Evolutionary conservation across 495 filamentous ascomycete genomes (phyloP).

Genomic region (Trichoderma erinaceum): DNA sequence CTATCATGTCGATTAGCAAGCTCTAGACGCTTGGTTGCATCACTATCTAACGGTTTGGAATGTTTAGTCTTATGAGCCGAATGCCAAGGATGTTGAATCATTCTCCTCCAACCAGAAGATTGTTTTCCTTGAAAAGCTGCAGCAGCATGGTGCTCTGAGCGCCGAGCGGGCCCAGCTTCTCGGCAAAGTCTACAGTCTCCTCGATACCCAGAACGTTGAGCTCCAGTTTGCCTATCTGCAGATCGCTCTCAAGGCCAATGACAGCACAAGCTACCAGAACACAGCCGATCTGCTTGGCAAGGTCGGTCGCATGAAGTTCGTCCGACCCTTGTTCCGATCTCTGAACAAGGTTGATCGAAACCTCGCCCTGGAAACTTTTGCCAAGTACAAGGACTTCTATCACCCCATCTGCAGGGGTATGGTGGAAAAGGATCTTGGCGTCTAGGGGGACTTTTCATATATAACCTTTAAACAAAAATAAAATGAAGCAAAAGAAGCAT

Average conservation of each 20-base stretch:
- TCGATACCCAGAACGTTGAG: conserved; percentile 72
- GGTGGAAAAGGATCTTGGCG: conserved; percentile 74
- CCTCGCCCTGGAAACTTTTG: conserved; percentile 74
- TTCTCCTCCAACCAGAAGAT: conserved; percentile 82
- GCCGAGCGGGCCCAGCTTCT: conserved; percentile 58
- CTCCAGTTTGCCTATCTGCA: conserved; percentile 70
- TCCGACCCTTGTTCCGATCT: conserved; percentile 70
- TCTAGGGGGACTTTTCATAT: conserved; percentile 17
- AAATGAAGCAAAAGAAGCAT: not conserved
- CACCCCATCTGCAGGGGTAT: conserved; percentile 84
- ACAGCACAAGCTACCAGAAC: conserved; percentile 56
- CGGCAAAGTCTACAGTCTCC: conserved; percentile 64
- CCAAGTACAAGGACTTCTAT: conserved; percentile 85
- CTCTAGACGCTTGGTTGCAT: not conserved
- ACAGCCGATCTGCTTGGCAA: conserved; percentile 68
- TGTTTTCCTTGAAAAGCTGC: conserved; percentile 77
- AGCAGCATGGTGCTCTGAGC: conserved; percentile 53
- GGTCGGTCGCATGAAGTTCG: conserved; percentile 96
- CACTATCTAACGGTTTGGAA: not conserved
- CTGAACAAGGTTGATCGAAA: conserved; percentile 65
- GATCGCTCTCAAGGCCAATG: conserved; percentile 69
- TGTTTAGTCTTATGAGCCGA: conserved; percentile 52
- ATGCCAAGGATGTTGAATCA: conserved; percentile 56
- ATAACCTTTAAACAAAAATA: not conserved
- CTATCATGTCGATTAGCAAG: not conserved